Evolutionary conservation across 495 filamentous ascomycete species (phyloP).

Genomic region (Acidiella bohemica): DNA sequence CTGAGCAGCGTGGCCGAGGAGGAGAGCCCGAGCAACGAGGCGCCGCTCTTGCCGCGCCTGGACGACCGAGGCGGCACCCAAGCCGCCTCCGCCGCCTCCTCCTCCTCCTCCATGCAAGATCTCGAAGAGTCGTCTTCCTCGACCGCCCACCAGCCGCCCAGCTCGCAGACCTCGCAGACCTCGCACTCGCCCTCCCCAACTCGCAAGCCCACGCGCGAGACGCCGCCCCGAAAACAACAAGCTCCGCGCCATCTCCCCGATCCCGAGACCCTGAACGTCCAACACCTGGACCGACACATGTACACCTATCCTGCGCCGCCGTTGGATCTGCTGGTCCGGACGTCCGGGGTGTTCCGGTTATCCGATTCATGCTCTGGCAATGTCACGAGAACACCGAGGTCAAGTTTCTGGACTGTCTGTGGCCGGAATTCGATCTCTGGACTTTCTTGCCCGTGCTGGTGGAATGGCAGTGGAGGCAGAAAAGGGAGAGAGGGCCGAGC

Average conservation of each 20-base stretch:
- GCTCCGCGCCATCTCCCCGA: conserved; percentile 35
- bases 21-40: background rate
- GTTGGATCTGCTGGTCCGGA: conserved; percentile 76
- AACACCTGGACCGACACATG: conserved; percentile 65
- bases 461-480: conserved; percentile 67
- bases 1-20: conserved; percentile 30
- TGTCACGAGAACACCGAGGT: conserved; percentile 84
- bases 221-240: conserved; percentile 4
- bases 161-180: conserved; percentile 27
- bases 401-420: conserved; percentile 80
- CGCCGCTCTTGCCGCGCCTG: too few relatives aligned
- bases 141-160: conserved; percentile 9
- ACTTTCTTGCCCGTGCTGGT: conserved; percentile 81
- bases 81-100: conserved; percentile 26
- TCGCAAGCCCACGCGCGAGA: conserved; percentile 14
- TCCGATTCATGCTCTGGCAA: conserved; percentile 98
- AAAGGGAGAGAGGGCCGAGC: conserved; percentile 24
- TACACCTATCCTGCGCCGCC: conserved; percentile 76
- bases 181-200: conserved; percentile 24
- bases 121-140: conserved; percentile 10
- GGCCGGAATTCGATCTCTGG: conserved; percentile 96
- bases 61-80: conserved; percentile 16
- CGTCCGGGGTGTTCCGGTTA: conserved; percentile 78
- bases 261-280: conserved; percentile 72
- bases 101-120: conserved; percentile 21